Base-by-base conservation (phyloP, 2,329 filamentous ascomycete genomes). In the Teratosphaeria gauchensis region DNA sequence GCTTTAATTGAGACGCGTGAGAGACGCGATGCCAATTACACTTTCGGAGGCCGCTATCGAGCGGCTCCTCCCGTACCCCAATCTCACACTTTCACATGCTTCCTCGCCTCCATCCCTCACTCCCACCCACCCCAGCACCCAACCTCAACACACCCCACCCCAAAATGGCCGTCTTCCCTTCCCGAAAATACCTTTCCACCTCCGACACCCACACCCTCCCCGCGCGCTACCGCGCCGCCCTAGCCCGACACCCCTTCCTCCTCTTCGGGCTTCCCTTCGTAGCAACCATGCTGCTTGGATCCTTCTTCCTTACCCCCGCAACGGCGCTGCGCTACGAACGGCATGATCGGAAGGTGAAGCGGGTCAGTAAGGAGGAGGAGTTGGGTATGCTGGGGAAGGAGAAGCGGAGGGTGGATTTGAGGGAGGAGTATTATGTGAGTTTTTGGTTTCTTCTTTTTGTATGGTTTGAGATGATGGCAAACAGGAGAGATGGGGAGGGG, bases 261-360 rank as follows among this genome's bases (percentile, higher is more conserved):
- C 84, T 96, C 63, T 99, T 99, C 72, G 95, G 95, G 1, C 81
- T 99, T 3, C 95, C 94, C 0, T 99, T 99, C 74, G 83, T 99
- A 65, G 78, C 84, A 58, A 86, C 95, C 59, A 96, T 99, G 70
- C 84, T 99, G 30, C 90, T 87, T 1, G 92, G 91, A 0, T 95
- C 90, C 2, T 99, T 99, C 74, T 88, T 95, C 67, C 82, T 99
- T 54, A 97, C 94, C 0, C 94, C 92, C 1, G 94, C 92, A 4
- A 92, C 95, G 24, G 94, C 95, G 14, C 80, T 99, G 54, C 84
- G 95, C 59, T 99, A 97, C 75, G 94, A 99, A 77, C 85, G 89
- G 62, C 86, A 96, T 70, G 94, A 99, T 72, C 84, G 90, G 63
- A 92, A 90, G 76, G 90, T 96, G 60, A 83, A 88, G 68, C 88